phyloP scores from a whole-genome alignment of 1,284 basidiomycete genomes.

The Moesziomyces sp. region DNA sequence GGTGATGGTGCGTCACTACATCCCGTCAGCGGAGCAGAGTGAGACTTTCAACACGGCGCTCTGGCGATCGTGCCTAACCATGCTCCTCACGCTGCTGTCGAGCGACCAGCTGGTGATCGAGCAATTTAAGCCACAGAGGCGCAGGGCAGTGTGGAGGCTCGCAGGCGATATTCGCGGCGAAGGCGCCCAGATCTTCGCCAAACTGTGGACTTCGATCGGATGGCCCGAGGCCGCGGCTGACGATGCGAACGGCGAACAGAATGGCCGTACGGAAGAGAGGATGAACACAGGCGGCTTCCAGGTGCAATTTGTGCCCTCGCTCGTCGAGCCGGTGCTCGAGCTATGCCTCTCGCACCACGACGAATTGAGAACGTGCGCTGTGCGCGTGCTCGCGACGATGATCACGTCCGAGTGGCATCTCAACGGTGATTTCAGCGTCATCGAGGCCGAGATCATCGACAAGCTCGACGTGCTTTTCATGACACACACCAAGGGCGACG shows the following conservation, averaged over 20 bases:
- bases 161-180: constrained; percentile 94
- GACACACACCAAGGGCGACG: constrained; percentile 88
- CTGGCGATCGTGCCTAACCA: constrained; percentile 84
- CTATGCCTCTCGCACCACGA: constrained; percentile 95
- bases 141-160: constrained; percentile 92
- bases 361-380: constrained; percentile 86
- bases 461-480: constrained; percentile 90
- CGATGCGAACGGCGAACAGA: constrained; percentile 15
- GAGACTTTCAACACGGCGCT: constrained; percentile 79
- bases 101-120: constrained; percentile 93
- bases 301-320: constrained; percentile 73
- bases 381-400: constrained; percentile 90
- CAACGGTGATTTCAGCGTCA: constrained; percentile 64
- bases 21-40: constrained; percentile 76
- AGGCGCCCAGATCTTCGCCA: constrained; percentile 83
- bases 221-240: constrained; percentile 44
- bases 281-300: constrained; percentile 65
- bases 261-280: constrained; percentile 30
- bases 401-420: constrained; percentile 80
- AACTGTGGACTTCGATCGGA: constrained; percentile 84
- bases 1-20: constrained; percentile 82
- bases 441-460: constrained; percentile 94
- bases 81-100: constrained; percentile 84
- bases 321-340: constrained; percentile 90
- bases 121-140: constrained; percentile 90